Conservation (phyloP, 768 basidiomycete genomes). For the Russula sp. region DNA sequence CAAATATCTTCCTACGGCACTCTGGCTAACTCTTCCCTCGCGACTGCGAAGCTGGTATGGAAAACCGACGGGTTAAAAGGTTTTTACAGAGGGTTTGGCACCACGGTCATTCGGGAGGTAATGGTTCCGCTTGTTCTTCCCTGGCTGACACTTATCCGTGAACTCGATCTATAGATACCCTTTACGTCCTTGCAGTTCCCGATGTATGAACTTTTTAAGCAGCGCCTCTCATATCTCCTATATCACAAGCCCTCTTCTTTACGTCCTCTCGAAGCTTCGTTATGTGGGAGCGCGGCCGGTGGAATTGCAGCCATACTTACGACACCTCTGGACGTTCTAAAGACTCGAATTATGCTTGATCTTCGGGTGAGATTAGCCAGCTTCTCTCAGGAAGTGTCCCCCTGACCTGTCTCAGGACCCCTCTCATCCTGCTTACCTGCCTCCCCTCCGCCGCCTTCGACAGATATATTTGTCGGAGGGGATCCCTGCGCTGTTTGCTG, state of each 20-base stretch:
- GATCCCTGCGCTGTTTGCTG: slow-evolving; percentile 66
- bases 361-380: slow-evolving; percentile 47
- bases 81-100: slow-evolving; percentile 83
- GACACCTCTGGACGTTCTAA: slow-evolving; percentile 93
- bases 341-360: slow-evolving; percentile 96
- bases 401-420: slow-evolving; percentile 36
- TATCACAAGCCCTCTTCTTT: slow-evolving; percentile 42
- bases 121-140: slow-evolving; percentile 2
- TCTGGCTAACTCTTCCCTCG: slow-evolving; percentile 48
- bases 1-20: slow-evolving; percentile 75
- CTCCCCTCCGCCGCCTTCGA: slow-evolving; percentile 47
- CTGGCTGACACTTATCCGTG: background rate
- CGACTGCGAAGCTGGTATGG: slow-evolving; percentile 50
- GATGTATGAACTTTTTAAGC: slow-evolving; percentile 83
- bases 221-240: slow-evolving; percentile 47
- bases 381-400: background rate
- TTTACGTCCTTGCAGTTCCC: slow-evolving; percentile 97
- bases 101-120: slow-evolving; percentile 67
- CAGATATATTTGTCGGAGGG: slow-evolving; percentile 74
- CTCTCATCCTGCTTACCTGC: slow-evolving; percentile 42
- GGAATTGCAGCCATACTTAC: slow-evolving; percentile 85
- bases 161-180: slow-evolving; percentile 61
- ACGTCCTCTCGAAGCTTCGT: slow-evolving; percentile 68
- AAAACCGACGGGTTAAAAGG: slow-evolving; percentile 61
- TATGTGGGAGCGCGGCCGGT: slow-evolving; percentile 88